Evolutionary conservation across 2,329 filamentous ascomycete genomes (phyloP).

Genomic region (Nigrograna mackinnonii): DNA sequence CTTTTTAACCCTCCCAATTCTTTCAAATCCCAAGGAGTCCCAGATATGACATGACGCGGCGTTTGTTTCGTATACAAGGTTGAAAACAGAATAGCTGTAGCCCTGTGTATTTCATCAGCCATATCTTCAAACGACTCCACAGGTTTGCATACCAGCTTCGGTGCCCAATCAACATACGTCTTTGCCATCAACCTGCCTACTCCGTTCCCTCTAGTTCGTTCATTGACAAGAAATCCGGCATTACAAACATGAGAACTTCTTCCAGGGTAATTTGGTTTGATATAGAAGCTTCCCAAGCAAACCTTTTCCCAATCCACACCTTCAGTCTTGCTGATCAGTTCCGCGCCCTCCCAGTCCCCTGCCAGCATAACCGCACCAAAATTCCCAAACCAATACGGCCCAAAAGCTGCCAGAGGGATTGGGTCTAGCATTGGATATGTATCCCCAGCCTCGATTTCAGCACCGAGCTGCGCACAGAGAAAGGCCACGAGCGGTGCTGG

Average conservation of each 20-base stretch:
- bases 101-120: conserved; percentile 49
- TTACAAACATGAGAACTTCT: conserved; percentile 82
- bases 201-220: conserved; percentile 41
- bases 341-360: conserved; percentile 62
- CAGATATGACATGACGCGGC: conserved; percentile 82
- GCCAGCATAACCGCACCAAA: conserved; percentile 84
- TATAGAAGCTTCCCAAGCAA: conserved; percentile 84
- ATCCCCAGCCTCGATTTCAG: conserved; percentile 84
- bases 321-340: conserved; percentile 39
- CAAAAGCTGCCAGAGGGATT: conserved; percentile 72
- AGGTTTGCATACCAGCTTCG: conserved; percentile 34
- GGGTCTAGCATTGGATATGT: conserved; percentile 83
- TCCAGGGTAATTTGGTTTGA: conserved; percentile 87
- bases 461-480: conserved; percentile 77
- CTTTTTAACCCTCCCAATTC: conserved; percentile 71
- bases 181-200: conserved; percentile 48
- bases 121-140: background rate
- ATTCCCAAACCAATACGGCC: conserved; percentile 83
- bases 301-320: conserved; percentile 70
- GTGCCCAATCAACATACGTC: conserved; percentile 48
- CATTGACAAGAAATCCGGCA: conserved; percentile 49
- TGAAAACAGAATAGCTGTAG: conserved; percentile 87
- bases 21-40: conserved; percentile 85
- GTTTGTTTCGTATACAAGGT: conserved; percentile 87
- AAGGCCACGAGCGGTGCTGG: conserved; percentile 72